Conservation (phyloP, 306 rosid genomes). For the Cyamopsis tetragonoloba region DNA sequence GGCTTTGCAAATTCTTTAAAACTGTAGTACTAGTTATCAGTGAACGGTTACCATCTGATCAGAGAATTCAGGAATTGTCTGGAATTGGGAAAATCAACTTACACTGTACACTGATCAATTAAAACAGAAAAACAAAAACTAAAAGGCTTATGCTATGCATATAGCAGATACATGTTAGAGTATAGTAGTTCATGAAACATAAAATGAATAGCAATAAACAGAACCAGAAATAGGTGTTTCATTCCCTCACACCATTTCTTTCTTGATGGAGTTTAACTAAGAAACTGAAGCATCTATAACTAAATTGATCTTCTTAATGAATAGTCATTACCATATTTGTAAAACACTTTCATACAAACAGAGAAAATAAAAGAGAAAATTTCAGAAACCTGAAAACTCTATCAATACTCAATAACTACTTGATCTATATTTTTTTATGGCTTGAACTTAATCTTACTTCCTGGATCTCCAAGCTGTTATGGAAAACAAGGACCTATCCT, state of each 20-base stretch:
- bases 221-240: conserved; percentile 12
- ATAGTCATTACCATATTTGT: conserved; percentile 29
- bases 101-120: not conserved
- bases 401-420: conserved; percentile 2
- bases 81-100: not conserved
- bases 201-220: not conserved
- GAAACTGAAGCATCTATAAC: conserved; percentile 26
- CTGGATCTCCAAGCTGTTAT: conserved; percentile 84
- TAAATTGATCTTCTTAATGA: conserved; percentile 26
- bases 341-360: conserved; percentile 35
- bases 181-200: conserved; percentile 8
- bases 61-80: not conserved
- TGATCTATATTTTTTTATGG: conserved; percentile 15
- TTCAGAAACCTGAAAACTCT: conserved; percentile 16
- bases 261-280: not conserved
- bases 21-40: no score
- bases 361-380: conserved; percentile 1
- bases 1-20: no score
- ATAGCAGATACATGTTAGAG: conserved; percentile 11
- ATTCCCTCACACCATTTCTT: not conserved
- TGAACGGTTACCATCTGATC: not conserved
- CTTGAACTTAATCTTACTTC: conserved; percentile 37
- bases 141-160: no score
- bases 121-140: conserved; percentile 10
- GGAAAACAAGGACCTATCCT: conserved; percentile 71